Base-by-base conservation (phyloP, 495 filamentous ascomycete species). In the Immersiella caudata region DNA sequence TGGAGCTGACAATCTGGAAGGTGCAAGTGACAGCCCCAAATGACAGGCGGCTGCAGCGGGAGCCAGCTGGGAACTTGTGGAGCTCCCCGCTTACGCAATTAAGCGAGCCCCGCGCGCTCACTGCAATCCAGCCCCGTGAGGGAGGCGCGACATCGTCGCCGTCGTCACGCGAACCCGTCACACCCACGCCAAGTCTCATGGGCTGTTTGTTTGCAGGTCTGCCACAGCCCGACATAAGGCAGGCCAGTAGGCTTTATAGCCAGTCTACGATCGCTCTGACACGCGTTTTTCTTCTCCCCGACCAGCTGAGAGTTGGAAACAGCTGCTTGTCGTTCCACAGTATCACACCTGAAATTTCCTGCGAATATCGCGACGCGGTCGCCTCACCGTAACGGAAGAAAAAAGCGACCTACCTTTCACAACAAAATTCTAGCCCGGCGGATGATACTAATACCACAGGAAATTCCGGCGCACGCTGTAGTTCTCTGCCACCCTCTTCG, bases 141-240 rank as follows among this genome's bases (percentile, higher is more conserved):
- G 58, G 58, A 59, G 65, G 46, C 51, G 18, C 20, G 46, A 33
- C 29, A 11, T 12, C 5, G n/a, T n/a, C 49, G 49, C 65, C 65
- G n/a, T n/a, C 40, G 65, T 67, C 65, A 67, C 65, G 65, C 65
- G 58, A 67, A 67, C 40, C 57, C 56, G 51, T 67, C 64, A 67
- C 46, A 49, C 56, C 20, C 16, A n/a, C 60, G 8, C 14, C 18
- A 33, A 22, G 36, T 27, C 20, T 36, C 57, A 60, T 29, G n/a
- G 25, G 4, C n/a, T 60, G 25, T 20, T 26, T 26, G 14, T 9
- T 14, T 60, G 57, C 57, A 35, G 18, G 4, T 27, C 29, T n/a
- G 14, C 12, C 18, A 27, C 54, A n/a, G 7, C 2, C 51, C 40
- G 16, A 54, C 3, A 18, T 54, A n/a, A 55, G 8, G 20, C 11